Evolutionary conservation across 345 rosid species (phyloP).

Genomic region (Barbarea vulgaris): DNA sequence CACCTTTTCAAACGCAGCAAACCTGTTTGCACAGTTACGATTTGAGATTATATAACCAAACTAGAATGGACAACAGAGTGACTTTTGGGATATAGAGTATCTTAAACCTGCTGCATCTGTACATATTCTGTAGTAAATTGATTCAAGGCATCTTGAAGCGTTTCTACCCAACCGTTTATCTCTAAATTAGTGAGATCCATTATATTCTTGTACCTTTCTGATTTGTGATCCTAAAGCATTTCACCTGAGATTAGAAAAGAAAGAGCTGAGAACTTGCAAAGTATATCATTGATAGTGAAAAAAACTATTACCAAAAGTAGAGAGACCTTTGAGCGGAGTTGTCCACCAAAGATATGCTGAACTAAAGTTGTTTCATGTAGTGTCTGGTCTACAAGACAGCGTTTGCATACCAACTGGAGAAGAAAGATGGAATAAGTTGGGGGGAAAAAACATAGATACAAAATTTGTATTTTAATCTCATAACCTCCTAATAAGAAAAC

Average conservation of each 20-base stretch:
- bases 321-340: constrained; percentile 64
- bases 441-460: too few relatives aligned
- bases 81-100: too few relatives aligned
- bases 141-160: constrained; percentile 52
- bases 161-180: constrained; percentile 76
- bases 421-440: background rate
- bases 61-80: too few relatives aligned
- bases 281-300: too few relatives aligned
- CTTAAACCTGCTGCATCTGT: too few relatives aligned
- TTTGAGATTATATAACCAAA: too few relatives aligned
- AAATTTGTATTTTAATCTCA: too few relatives aligned
- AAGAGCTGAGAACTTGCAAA: too few relatives aligned
- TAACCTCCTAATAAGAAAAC: too few relatives aligned
- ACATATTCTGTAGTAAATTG: too few relatives aligned
- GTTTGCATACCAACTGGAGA: constrained; percentile 48
- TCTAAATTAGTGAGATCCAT: constrained; percentile 85
- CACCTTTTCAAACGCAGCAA: too few relatives aligned
- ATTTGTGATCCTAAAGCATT: constrained; percentile 68
- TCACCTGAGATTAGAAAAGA: constrained; percentile 46
- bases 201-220: constrained; percentile 69
- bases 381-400: constrained; percentile 56
- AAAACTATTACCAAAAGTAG: background rate
- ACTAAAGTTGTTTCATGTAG: constrained; percentile 71
- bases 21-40: too few relatives aligned
- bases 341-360: constrained; percentile 78